Base-by-base conservation (phyloP, 2,329 filamentous ascomycete genomes). In the Aquanectria penicillioides region DNA sequence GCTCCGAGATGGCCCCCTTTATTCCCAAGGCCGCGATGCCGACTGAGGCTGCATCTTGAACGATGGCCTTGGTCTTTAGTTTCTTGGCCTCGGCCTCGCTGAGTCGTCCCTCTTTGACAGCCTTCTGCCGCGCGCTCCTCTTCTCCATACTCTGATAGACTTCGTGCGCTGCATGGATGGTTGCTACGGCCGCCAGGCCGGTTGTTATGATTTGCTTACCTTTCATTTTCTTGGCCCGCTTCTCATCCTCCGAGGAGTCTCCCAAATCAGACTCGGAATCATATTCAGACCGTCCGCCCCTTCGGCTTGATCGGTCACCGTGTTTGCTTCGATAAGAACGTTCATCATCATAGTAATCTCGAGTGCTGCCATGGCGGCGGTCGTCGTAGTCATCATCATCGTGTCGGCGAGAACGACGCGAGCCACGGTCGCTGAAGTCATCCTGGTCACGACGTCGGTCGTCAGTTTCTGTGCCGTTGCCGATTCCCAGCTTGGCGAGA, bases 151-250 rank as follows among this genome's bases (percentile, higher is more conserved):
- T 86, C 68, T 81, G 75, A 70, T 86, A 87, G 68, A 87, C 81
- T 64, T 77, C 83, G 69, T 87, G 80, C 65, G 82, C 83, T 64
- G 85, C 85, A 72, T 87, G 84, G 66, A 87, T 85, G 65, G 83
- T 86, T 69, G 85, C 84, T 62, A 86, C 82, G 49, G 82, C 79
- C 51, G 85, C 85, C 55, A 87, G 75, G 41, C 83, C 84, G 7
- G 83, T 81, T 51, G 82, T 86, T 56, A 87, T 64, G 59, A 86
- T 67, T 78, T 86, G 84, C 81, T 87, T 86, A 85, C 84, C 83
- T 84, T 78, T 83, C 79, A 86, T 84, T 72, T 84, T 86, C 72
- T 78, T 82, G 31, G 78, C 78, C 61, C 76, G 77, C 72, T 79
- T 85, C 71, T 81, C 79, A 63, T 87, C 85, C 18, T 84, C 82